A percentile compares a stretch with the other conserved stretches of the same genome.
Evolutionary conservation across 1,139 yeast species (phyloP).

Genomic region (Suhomyces ambrosiae): DNA sequence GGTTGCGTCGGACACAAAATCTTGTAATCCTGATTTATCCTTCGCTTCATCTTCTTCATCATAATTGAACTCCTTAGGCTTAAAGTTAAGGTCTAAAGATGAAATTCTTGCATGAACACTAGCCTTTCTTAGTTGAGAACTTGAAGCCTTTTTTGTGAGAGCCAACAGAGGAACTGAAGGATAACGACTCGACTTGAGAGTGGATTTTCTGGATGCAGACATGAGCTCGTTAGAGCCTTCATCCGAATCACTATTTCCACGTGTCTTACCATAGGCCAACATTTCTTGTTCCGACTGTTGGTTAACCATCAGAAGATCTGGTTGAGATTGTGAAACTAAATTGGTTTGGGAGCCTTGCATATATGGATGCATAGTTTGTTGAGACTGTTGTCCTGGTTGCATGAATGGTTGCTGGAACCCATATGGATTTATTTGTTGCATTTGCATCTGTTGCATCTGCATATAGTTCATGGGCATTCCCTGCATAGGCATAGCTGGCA

Average conservation of each 20-base stretch:
- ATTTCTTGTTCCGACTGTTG: constrained; percentile 1
- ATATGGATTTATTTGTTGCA: constrained; percentile 17
- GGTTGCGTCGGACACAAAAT: constrained; percentile 19
- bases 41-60: constrained; percentile 16
- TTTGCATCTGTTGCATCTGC: constrained; percentile 16
- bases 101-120: constrained; percentile 20
- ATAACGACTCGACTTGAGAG: constrained; percentile 39
- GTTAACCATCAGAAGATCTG: constrained; percentile 7
- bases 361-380: constrained; percentile 13
- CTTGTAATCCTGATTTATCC: constrained; percentile 15
- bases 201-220: constrained; percentile 35
- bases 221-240: constrained; percentile 24
- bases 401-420: constrained; percentile 13
- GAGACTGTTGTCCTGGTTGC: constrained; percentile 5
- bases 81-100: constrained; percentile 32
- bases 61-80: constrained; percentile 21
- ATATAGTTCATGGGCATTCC: constrained; percentile 14
- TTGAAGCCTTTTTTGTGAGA: constrained; percentile 7
- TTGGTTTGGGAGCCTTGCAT: constrained; percentile 12
- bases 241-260: constrained; percentile 14
- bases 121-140: constrained; percentile 8
- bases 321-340: constrained; percentile 10
- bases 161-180: constrained; percentile 39
- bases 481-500: constrained; percentile 8
- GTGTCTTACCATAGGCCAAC: constrained; percentile 1